A percentile compares a stretch with the other conserved stretches of the same genome.
Evolutionary conservation across 2,329 filamentous ascomycete genomes (phyloP).

Genomic region (Helicocarpus griseus): DNA sequence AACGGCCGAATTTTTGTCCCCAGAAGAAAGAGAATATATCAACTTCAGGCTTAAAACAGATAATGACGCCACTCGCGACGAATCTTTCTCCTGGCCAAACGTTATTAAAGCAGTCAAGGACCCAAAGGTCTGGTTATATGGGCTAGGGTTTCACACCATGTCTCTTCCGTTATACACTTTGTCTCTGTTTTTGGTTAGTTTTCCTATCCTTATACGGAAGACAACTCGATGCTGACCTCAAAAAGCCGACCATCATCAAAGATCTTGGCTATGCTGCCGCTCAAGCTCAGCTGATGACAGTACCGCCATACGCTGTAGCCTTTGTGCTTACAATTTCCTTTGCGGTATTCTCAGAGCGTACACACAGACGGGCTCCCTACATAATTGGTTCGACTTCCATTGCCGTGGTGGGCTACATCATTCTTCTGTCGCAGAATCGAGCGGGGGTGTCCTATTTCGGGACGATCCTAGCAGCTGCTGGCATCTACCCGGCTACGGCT

Average conservation of each 20-base stretch:
- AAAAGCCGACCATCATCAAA: constrained; percentile 34
- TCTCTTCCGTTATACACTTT: constrained; percentile 46
- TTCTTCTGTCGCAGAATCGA: constrained; percentile 45
- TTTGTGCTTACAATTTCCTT: constrained; percentile 50
- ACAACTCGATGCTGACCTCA: background rate
- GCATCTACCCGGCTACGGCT: constrained; percentile 55
- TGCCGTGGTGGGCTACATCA: constrained; percentile 53
- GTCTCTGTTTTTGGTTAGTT: constrained; percentile 27
- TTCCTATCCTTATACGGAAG: background rate
- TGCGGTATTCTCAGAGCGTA: constrained; percentile 52
- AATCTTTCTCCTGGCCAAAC: constrained; percentile 58
- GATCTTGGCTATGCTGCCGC: constrained; percentile 33
- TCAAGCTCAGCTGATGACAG: constrained; percentile 45
- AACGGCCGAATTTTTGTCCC: constrained; percentile 31
- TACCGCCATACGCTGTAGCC: constrained; percentile 55
- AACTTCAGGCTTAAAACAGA: constrained; percentile 56
- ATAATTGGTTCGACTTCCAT: constrained; percentile 49
- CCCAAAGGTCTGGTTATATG: constrained; percentile 64
- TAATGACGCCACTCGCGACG: constrained; percentile 58
- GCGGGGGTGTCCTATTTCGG: constrained; percentile 52
- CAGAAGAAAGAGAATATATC: constrained; percentile 49
- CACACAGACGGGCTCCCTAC: constrained; percentile 51
- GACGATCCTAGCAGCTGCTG: constrained; percentile 54
- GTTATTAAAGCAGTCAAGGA: constrained; percentile 56
- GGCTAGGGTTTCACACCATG: constrained; percentile 62